Conservation (phyloP, 1,139 yeast species). For the Taiozyma sp. region DNA sequence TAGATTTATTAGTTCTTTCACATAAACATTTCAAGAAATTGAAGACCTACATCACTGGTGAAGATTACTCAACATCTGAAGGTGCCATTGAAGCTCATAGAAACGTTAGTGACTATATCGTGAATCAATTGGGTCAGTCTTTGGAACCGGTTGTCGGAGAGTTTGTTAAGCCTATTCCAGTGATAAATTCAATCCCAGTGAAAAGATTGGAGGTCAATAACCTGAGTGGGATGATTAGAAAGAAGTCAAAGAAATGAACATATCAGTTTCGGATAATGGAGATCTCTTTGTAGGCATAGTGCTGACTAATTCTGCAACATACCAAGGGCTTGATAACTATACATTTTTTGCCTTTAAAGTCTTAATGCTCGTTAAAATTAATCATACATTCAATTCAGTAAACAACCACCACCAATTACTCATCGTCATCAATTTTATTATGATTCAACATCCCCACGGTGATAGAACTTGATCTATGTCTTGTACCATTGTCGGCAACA, state of each 20-base stretch:
- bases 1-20: slow-evolving; percentile 7
- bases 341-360: neutral
- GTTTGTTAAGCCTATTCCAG: neutral
- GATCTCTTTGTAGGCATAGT: slow-evolving; percentile 1
- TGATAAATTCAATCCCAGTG: neutral
- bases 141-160: slow-evolving; percentile 1
- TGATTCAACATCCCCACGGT: slow-evolving; percentile 19
- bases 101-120: slow-evolving; percentile 24
- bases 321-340: too few species aligned
- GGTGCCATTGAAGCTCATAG: slow-evolving; percentile 31
- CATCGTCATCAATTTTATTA: neutral
- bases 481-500: slow-evolving; percentile 11
- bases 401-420: neutral
- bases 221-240: slow-evolving; percentile 9
- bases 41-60: slow-evolving; percentile 35
- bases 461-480: slow-evolving; percentile 20
- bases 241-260: slow-evolving; percentile 9
- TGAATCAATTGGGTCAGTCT: slow-evolving; percentile 2
- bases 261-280: neutral
- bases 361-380: neutral
- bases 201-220: slow-evolving; percentile 7
- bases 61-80: slow-evolving; percentile 35
- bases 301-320: too few species aligned
- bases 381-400: neutral
- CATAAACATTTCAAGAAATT: slow-evolving; percentile 28